A percentile compares a stretch with the other conserved stretches of the same genome.
Evolutionary conservation across 345 rosid genomes (phyloP).

Genomic region (Gossypium longicalyx): DNA sequence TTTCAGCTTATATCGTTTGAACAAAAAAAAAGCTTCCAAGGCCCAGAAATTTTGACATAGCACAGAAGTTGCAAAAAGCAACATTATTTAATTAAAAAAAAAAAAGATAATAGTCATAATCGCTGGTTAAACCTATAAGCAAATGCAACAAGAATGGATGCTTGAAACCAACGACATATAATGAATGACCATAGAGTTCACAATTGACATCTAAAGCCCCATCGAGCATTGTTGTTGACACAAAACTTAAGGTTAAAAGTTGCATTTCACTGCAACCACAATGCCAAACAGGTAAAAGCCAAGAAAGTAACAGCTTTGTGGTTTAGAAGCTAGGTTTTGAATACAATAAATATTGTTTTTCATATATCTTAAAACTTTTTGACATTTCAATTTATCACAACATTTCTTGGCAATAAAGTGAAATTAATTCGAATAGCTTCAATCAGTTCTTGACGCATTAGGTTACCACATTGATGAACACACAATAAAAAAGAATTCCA

Average conservation of each 20-base stretch:
- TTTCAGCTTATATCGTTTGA: background rate
- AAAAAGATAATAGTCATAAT: background rate
- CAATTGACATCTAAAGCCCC: background rate
- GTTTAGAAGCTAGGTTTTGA: background rate
- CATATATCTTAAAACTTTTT: background rate
- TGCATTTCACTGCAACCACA: background rate
- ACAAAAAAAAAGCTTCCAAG: background rate
- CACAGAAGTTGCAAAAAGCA: background rate
- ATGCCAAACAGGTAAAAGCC: background rate
- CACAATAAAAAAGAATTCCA: background rate
- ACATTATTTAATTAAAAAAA: background rate
- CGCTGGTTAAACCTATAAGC: no score
- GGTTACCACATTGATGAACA: background rate
- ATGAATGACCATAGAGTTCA: background rate
- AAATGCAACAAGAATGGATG: background rate
- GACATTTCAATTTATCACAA: background rate
- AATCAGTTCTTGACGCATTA: background rate
- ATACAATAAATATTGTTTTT: background rate
- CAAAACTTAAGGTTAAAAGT: background rate
- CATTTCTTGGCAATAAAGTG: background rate
- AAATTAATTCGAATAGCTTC: background rate
- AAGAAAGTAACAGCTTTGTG: background rate
- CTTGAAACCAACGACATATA: background rate
- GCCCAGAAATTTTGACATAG: background rate
- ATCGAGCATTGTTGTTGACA: background rate